Evolutionary conservation across 2,329 filamentous ascomycete species (phyloP).

Genomic region (Seiridium unicorne): DNA sequence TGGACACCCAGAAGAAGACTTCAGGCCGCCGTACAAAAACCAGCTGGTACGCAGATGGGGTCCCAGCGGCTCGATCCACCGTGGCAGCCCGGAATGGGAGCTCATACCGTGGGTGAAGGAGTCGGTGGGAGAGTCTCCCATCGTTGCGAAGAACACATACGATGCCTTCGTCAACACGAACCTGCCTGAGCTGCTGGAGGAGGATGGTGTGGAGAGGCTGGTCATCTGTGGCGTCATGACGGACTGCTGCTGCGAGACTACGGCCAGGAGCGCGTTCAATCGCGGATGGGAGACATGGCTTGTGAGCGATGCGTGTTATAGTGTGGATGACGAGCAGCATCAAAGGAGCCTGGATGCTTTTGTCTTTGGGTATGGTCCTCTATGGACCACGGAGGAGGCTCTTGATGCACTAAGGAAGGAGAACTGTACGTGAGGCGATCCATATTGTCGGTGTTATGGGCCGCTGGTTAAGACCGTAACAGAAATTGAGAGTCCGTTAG

Average conservation of each 20-base stretch:
- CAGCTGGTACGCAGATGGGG: constrained; percentile 39
- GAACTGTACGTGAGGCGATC: background rate
- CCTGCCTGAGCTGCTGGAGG: constrained; percentile 24
- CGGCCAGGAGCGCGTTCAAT: constrained; percentile 35
- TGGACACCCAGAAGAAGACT: constrained; percentile 31
- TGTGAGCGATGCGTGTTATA: constrained; percentile 34
- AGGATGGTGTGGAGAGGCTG: constrained; percentile 26
- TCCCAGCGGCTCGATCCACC: constrained; percentile 27
- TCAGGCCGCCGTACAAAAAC: constrained; percentile 28
- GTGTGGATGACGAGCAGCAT: constrained; percentile 30
- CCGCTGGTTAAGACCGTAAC: no score
- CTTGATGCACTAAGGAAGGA: background rate
- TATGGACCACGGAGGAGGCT: background rate
- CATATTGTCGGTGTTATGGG: no score
- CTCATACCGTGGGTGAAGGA: constrained; percentile 23
- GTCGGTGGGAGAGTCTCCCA: constrained; percentile 11
- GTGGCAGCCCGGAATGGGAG: constrained; percentile 27
- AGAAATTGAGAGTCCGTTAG: no score
- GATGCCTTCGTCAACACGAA: constrained; percentile 35
- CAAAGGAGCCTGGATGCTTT: constrained; percentile 28
- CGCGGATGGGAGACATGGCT: constrained; percentile 39
- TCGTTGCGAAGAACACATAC: constrained; percentile 38
- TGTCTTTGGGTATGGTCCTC: constrained; percentile 30
- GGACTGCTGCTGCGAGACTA: constrained; percentile 39
- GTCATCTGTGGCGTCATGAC: constrained; percentile 40